phyloP scores from a whole-genome alignment of 2,329 filamentous ascomycete species.

The Ceratocystis eucalypticola region DNA sequence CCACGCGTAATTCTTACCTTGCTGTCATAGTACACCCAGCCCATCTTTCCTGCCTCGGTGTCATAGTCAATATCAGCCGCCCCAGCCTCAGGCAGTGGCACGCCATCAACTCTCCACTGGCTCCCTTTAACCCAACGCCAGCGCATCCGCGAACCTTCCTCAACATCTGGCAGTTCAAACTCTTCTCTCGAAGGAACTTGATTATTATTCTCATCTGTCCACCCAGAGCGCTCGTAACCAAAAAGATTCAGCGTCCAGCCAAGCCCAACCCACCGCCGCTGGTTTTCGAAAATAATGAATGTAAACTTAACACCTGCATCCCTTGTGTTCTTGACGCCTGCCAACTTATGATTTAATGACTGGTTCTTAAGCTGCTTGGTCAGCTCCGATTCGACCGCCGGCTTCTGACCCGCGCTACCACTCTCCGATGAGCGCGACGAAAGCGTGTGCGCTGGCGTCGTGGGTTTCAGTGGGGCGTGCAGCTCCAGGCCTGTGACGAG shows the following conservation, averaged over 20 bases:
- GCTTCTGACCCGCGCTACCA: conserved; percentile 15
- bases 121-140: conserved; percentile 74
- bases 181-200: conserved; percentile 59
- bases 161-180: conserved; percentile 48
- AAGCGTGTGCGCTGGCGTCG: conserved; percentile 17
- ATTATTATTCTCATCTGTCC: conserved; percentile 95
- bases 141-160: conserved; percentile 42
- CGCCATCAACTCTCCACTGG: conserved; percentile 76
- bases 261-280: conserved; percentile 84
- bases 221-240: conserved; percentile 74
- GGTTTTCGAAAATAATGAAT: conserved; percentile 92
- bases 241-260: conserved; percentile 91
- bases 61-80: conserved; percentile 37
- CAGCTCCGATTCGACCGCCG: conserved; percentile 32
- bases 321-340: conserved; percentile 25
- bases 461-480: conserved; percentile 33
- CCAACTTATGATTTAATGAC: conserved; percentile 19
- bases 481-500: conserved; percentile 73
- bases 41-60: conserved; percentile 49
- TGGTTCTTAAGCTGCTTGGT: conserved; percentile 31
- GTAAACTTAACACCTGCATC: conserved; percentile 85
- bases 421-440: conserved; percentile 22
- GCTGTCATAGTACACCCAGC: conserved; percentile 97
- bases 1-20: conserved; percentile 45
- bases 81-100: conserved; percentile 37